These are phyloP conservation scores for Aspergillus udagawae DNA, from an alignment of 2,329 filamentous ascomycete species.

Conservation along the genomic window DNA sequence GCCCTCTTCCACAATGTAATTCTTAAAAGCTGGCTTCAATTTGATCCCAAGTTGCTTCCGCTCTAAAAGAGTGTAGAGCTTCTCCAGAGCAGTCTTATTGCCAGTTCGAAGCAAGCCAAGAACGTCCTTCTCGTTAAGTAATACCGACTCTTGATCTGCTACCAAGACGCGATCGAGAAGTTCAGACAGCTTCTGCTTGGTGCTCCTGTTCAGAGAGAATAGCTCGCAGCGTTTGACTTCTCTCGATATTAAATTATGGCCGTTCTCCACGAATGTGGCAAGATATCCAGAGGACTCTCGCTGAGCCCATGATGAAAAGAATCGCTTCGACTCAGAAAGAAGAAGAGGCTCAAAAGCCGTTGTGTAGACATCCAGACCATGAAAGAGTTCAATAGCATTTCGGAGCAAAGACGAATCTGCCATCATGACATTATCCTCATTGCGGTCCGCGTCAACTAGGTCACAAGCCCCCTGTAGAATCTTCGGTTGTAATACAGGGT, in stretches of 20 bases:
- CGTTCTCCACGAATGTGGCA: conserved; percentile 70
- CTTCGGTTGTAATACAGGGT: conserved; percentile 49
- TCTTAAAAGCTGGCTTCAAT: conserved; percentile 69
- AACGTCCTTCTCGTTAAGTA: conserved; percentile 65
- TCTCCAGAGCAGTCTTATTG: conserved; percentile 66
- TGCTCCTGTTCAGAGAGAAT: conserved; percentile 78
- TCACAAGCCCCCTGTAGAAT: conserved; percentile 70
- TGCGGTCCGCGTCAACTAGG: conserved; percentile 69
- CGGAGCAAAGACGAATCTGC: conserved; percentile 66
- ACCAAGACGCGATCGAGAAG: conserved; percentile 71
- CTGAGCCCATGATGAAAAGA: conserved; percentile 66
- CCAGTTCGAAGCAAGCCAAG: conserved; percentile 68
- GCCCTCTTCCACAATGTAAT: conserved; percentile 74
- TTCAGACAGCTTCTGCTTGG: conserved; percentile 70
- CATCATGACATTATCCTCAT: conserved; percentile 44
- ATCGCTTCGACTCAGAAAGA: conserved; percentile 62
- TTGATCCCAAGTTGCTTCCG: conserved; percentile 66
- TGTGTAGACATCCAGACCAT: conserved; percentile 77
- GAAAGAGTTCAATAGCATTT: conserved; percentile 74
- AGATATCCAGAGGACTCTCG: conserved; percentile 61
- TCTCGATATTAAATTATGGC: conserved; percentile 62
- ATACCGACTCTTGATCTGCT: conserved; percentile 59
- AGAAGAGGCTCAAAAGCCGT: conserved; percentile 75
- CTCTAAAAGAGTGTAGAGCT: conserved; percentile 72
- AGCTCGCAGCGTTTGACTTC: conserved; percentile 75